Percentiles rank a stretch among this genome's conserved stretches.
Evolutionary conservation across 805 yeast species (phyloP).

Genomic region (Maudiozyma turicensis): DNA sequence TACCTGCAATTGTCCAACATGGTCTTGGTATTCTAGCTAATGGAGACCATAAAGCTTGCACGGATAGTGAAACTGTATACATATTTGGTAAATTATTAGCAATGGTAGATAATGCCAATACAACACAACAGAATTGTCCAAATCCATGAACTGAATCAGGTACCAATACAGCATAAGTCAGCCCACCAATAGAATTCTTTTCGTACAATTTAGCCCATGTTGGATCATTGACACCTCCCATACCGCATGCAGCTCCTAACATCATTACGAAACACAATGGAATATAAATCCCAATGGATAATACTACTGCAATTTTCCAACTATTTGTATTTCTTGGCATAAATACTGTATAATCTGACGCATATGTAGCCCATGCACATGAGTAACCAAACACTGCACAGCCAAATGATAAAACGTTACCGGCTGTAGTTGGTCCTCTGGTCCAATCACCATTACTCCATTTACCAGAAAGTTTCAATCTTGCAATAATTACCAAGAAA

Average conservation of each 20-base stretch:
- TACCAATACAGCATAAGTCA: constrained; percentile 67
- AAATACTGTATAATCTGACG: constrained; percentile 86
- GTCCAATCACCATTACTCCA: constrained; percentile 45
- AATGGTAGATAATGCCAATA: constrained; percentile 74
- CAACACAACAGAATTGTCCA: constrained; percentile 80
- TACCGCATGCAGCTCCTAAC: constrained; percentile 79
- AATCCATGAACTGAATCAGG: constrained; percentile 76
- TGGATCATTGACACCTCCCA: constrained; percentile 45
- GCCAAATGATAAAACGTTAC: constrained; percentile 70
- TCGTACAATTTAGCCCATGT: constrained; percentile 42
- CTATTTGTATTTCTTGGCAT: constrained; percentile 58
- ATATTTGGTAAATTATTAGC: constrained; percentile 89
- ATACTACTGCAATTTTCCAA: constrained; percentile 49
- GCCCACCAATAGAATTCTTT: constrained; percentile 65
- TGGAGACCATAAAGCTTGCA: constrained; percentile 72
- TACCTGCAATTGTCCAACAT: constrained; percentile 69
- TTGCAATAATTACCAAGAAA: constrained; percentile 67
- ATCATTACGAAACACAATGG: constrained; percentile 66
- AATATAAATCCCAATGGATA: constrained; percentile 49
- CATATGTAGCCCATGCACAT: constrained; percentile 92
- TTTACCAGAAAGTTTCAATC: constrained; percentile 56
- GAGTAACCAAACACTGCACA: constrained; percentile 81
- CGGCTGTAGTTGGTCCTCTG: constrained; percentile 63
- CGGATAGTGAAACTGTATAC: constrained; percentile 80
- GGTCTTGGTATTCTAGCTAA: constrained; percentile 70